These are phyloP conservation scores for Leccinum ponderosum DNA, from an alignment of 1,284 basidiomycete genomes.

Conservation along the genomic window DNA sequence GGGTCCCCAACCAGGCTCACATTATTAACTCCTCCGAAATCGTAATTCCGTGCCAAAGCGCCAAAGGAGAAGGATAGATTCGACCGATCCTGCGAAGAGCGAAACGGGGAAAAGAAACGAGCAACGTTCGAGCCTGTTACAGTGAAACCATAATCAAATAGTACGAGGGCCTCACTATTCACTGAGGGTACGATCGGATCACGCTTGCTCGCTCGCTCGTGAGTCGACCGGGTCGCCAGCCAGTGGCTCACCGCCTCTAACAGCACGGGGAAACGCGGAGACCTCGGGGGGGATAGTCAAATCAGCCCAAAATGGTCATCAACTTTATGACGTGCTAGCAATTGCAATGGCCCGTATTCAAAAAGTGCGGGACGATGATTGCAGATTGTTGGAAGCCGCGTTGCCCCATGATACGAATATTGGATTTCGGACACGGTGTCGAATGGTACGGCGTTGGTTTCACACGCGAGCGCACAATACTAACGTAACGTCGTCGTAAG, in stretches of 20 bases:
- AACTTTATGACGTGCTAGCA: neutral
- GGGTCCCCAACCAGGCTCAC: neutral
- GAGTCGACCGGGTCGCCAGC: neutral
- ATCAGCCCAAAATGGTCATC: neutral
- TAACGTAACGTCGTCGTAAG: neutral
- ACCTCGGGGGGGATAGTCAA: neutral
- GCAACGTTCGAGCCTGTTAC: neutral
- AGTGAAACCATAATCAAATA: neutral
- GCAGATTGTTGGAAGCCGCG: neutral
- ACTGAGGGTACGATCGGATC: neutral
- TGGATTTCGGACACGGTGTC: neutral
- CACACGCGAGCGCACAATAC: neutral
- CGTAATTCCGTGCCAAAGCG: neutral
- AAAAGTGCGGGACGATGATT: neutral
- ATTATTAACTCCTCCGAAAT: neutral
- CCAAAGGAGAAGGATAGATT: neutral
- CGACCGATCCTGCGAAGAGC: neutral
- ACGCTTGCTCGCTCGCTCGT: neutral
- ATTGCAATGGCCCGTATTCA: neutral
- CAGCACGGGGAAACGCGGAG: neutral
- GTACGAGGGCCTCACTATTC: no score
- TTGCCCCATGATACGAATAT: neutral
- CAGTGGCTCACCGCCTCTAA: neutral
- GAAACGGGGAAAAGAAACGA: neutral
- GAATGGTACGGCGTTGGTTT: neutral